phyloP scores from a whole-genome alignment of 192 early-diverging fungal genomes.

The Coemansia sp. region DNA sequence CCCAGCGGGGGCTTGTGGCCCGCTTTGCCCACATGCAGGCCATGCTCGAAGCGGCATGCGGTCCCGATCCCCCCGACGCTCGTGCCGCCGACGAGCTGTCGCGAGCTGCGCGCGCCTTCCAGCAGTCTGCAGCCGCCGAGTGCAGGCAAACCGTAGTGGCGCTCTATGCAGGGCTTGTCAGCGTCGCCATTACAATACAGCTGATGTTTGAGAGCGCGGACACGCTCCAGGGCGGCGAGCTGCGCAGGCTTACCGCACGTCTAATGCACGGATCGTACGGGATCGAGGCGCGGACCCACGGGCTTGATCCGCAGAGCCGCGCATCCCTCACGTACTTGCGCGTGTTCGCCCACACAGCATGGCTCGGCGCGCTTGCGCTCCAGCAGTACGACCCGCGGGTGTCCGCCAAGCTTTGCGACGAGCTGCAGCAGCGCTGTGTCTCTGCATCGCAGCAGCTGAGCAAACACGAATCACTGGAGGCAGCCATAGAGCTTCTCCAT shows the following conservation, averaged over 20 bases:
- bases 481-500: neutral
- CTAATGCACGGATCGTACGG: slow-evolving; percentile 31
- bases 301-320: slow-evolving; percentile 17
- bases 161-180: neutral
- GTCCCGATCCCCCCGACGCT: neutral
- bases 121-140: neutral
- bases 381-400: slow-evolving; percentile 13
- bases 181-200: neutral
- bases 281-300: slow-evolving; percentile 24
- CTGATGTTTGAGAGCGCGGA: neutral
- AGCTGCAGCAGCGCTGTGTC: slow-evolving; percentile 18
- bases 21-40: neutral
- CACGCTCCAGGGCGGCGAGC: neutral
- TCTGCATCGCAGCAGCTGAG: neutral
- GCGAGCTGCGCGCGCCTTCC: neutral
- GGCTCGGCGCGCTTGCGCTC: slow-evolving; percentile 18
- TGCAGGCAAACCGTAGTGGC: neutral
- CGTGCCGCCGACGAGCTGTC: neutral
- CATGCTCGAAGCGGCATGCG: neutral
- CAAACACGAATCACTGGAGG: neutral
- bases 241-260: slow-evolving; percentile 2
- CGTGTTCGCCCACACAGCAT: slow-evolving; percentile 34
- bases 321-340: slow-evolving; percentile 23
- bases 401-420: slow-evolving; percentile 16
- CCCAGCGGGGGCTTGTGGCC: neutral